Base-by-base conservation (phyloP, 768 basidiomycete genomes). In the Mycena filopes region DNA sequence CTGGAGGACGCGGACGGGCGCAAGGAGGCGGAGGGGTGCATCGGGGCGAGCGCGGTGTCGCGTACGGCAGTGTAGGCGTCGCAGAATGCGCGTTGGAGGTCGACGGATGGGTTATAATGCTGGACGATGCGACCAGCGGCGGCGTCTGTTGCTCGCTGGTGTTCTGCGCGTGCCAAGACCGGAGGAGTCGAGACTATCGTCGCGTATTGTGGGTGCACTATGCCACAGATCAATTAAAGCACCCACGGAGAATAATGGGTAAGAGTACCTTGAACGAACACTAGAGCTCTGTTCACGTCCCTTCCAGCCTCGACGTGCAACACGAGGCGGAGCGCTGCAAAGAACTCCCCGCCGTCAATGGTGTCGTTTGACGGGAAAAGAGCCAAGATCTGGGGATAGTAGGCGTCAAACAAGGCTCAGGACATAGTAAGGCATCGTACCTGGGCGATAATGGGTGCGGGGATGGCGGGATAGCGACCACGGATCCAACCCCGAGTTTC, bases 401-500 rank as follows among this genome's bases (percentile, higher is more conserved):
- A 4, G 18, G 42, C 16, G 21, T 61, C 15, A 62, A 53, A 20
- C 49, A 16, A 13, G 49, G 23, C 28, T 18, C 42, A 45, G 65
- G n/a, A 49, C 15, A 55, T 60, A n/a, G 60, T 31, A 60, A 47
- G 48, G 43, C 46, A 16, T 79, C 85, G 63, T 68, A 92, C 91
- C 68, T 77, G 72, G 76, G 93, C 92, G 42, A 94, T 84, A 43
- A 80, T 81, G 9, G 78, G 70, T 1, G 82, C 81, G 13, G 81
- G 73, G 7, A 93, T 72, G 66, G 83, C 79, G 7, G 85, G 77
- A 71, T 91, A 93, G 63, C 91, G 80, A 15, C 93, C 92, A 25
- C 90, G 78, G 51, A 94, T 76, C 92, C 92, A 94, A 5, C 89
- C 92, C 42, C 91, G 80, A 12, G 83, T 88, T 73, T 94, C 92